Conservation (phyloP, 169 alveolate species). For the Theileria orientalis region DNA sequence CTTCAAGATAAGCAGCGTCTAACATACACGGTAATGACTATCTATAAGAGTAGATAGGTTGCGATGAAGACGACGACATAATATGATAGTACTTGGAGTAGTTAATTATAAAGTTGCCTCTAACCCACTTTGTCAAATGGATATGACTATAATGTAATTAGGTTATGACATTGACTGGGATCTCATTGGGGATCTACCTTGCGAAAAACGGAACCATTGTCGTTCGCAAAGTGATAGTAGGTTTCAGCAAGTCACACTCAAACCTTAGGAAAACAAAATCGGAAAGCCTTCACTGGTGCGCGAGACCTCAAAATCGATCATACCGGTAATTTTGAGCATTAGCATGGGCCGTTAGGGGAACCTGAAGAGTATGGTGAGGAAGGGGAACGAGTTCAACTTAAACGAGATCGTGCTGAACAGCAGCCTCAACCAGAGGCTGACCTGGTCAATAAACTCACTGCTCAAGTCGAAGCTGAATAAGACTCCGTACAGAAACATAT, state of each 20-base stretch:
- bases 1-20: slow-evolving; percentile 75
- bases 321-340: slow-evolving; percentile 61
- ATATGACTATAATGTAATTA: not conserved
- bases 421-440: slow-evolving; percentile 83
- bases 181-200: slow-evolving; percentile 79
- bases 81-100: too few species aligned
- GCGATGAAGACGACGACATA: too few species aligned
- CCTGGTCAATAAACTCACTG: slow-evolving; percentile 92
- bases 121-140: not conserved
- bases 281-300: slow-evolving; percentile 88
- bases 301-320: slow-evolving; percentile 85
- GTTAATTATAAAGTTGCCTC: too few species aligned
- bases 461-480: slow-evolving; percentile 87
- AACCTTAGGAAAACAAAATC: slow-evolving; percentile 67
- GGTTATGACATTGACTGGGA: slow-evolving; percentile 72
- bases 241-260: not conserved
- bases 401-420: slow-evolving; percentile 87
- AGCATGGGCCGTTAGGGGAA: not conserved
- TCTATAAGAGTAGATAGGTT: not conserved
- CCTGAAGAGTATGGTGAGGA: slow-evolving; percentile 1
- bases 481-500: slow-evolving; percentile 98
- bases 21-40: slow-evolving; percentile 54
- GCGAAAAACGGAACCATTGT: slow-evolving; percentile 75
- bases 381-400: slow-evolving; percentile 33
- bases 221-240: slow-evolving; percentile 63